Evolutionary conservation across 2,329 filamentous ascomycete genomes (phyloP).

Genomic region (Aspergillus oerlinghausenensis): DNA sequence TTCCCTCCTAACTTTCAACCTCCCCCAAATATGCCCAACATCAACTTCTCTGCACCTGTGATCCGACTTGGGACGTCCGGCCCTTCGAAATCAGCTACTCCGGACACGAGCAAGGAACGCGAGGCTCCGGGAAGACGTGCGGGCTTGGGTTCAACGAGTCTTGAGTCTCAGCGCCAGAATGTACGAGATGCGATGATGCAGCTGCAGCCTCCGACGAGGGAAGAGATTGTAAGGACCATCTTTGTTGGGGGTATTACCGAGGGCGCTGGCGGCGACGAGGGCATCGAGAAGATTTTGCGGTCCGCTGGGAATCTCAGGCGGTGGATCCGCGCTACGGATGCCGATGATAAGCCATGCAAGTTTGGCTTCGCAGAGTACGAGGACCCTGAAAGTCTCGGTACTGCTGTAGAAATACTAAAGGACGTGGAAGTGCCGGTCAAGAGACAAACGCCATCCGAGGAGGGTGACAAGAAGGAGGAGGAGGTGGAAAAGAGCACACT

Average conservation of each 20-base stretch:
- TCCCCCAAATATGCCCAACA: constrained; percentile 88
- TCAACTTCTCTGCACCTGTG: constrained; percentile 96
- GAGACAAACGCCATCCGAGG: constrained; percentile 55
- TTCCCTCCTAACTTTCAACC: constrained; percentile 82
- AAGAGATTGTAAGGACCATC: constrained; percentile 87
- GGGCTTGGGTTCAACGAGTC: constrained; percentile 57
- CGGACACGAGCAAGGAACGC: constrained; percentile 43
- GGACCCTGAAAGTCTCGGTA: constrained; percentile 79
- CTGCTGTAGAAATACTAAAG: constrained; percentile 77
- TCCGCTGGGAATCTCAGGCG: constrained; percentile 74
- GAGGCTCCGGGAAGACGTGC: constrained; percentile 46
- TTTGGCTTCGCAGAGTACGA: constrained; percentile 98
- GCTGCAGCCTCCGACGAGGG: constrained; percentile 74
- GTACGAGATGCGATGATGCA: constrained; percentile 66
- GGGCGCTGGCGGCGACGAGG: constrained; percentile 69
- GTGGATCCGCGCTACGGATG: constrained; percentile 76
- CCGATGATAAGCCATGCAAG: constrained; percentile 74
- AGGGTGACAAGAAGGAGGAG: constrained; percentile 40
- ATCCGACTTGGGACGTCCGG: constrained; percentile 82
- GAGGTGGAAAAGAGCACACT: constrained; percentile 65
- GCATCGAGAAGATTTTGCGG: constrained; percentile 70
- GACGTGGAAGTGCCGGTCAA: constrained; percentile 78
- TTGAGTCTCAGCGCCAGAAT: constrained; percentile 64
- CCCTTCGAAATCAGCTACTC: constrained; percentile 55
- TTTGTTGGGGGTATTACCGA: constrained; percentile 85